Evolutionary conservation across 2,329 filamentous ascomycete species (phyloP).

Genomic region (Xenoacremonium recifei): DNA sequence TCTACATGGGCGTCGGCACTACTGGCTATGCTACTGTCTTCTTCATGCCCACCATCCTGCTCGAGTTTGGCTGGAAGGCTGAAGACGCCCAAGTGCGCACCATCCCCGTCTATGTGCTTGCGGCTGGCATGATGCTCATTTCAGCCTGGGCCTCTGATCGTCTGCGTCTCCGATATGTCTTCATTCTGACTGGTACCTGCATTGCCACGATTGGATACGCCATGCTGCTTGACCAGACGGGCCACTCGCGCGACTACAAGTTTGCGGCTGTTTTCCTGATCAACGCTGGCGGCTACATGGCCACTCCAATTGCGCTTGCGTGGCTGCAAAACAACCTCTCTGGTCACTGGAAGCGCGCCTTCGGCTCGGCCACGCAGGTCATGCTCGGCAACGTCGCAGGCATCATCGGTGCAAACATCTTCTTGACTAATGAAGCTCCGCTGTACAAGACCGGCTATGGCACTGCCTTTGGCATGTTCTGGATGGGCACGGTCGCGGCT

Average conservation of each 20-base stretch:
- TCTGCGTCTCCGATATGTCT: constrained; percentile 51
- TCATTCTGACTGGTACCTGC: constrained; percentile 49
- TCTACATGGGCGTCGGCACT: constrained; percentile 40
- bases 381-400: constrained; percentile 50
- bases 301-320: constrained; percentile 52
- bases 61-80: constrained; percentile 34
- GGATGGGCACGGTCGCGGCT: constrained; percentile 39
- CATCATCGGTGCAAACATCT: constrained; percentile 48
- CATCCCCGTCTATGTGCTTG: constrained; percentile 37
- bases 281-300: constrained; percentile 52
- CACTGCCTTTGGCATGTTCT: constrained; percentile 44
- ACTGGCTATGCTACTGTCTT: constrained; percentile 42
- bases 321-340: constrained; percentile 58
- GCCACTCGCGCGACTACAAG: constrained; percentile 28
- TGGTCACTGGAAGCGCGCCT: constrained; percentile 56
- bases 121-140: constrained; percentile 27
- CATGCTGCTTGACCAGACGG: constrained; percentile 43
- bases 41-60: constrained; percentile 38
- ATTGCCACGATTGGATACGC: constrained; percentile 54
- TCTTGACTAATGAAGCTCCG: constrained; percentile 45
- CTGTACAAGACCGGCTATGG: constrained; percentile 50
- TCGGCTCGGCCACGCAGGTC: constrained; percentile 50
- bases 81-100: constrained; percentile 34
- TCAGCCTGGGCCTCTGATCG: constrained; percentile 48
- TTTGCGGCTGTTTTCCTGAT: constrained; percentile 57